Conservation (phyloP, 345 rosid species). For the Aurinia saxatilis region DNA sequence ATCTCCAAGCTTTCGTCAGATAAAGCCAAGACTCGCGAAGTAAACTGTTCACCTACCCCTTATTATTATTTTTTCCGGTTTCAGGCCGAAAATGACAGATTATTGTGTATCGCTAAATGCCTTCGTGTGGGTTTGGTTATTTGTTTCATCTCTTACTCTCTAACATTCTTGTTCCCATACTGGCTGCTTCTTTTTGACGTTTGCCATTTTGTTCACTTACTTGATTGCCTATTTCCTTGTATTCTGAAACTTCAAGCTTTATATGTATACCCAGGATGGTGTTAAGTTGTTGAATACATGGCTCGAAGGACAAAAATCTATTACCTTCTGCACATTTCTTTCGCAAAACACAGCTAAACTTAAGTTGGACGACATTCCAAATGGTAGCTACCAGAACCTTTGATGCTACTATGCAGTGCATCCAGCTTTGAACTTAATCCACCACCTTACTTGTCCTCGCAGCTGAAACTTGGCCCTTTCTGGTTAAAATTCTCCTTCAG, state of each 20-base stretch:
- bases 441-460: constrained; percentile 31
- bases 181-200: not conserved
- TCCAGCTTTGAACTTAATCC: constrained; percentile 7
- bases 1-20: constrained; percentile 86
- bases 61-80: constrained; percentile 20
- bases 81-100: constrained; percentile 4
- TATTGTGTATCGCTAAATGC: not conserved
- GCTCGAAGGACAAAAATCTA: constrained; percentile 66
- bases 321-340: constrained; percentile 56
- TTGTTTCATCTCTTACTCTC: too few species aligned
- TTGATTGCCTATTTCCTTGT: too few species aligned
- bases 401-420: not conserved
- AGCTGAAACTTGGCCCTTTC: constrained; percentile 93
- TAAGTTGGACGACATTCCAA: constrained; percentile 62
- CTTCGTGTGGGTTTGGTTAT: not conserved
- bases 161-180: not conserved
- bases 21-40: constrained; percentile 83
- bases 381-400: constrained; percentile 31
- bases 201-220: not conserved
- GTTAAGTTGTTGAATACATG: constrained; percentile 70
- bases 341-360: constrained; percentile 60
- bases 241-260: too few species aligned
- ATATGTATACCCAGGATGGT: constrained; percentile 54
- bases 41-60: constrained; percentile 19
- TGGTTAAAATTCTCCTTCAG: constrained; percentile 51